A percentile compares a stretch with the other conserved stretches of the same genome.
phyloP scores from a whole-genome alignment of 495 filamentous ascomycete genomes.

The Trichoderma asperelloides region DNA sequence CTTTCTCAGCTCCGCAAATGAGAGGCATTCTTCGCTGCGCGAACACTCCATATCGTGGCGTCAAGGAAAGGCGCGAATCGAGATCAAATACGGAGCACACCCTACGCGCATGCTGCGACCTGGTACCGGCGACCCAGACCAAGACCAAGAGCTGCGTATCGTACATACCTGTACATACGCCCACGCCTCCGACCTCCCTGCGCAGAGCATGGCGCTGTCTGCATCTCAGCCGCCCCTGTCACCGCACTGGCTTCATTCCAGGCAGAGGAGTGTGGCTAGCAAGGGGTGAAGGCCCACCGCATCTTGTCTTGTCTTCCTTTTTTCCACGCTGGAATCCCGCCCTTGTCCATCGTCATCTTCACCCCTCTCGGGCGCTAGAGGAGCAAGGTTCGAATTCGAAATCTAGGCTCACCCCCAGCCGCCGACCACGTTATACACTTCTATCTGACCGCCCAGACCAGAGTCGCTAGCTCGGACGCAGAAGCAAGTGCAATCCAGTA shows the following conservation, averaged over 20 bases:
- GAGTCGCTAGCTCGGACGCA: constrained; percentile 3
- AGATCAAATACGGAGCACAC: constrained; percentile 4
- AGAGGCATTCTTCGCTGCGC: neutral
- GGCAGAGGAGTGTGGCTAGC: neutral
- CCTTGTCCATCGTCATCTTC: neutral
- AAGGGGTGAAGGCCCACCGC: neutral
- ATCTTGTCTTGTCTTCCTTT: neutral
- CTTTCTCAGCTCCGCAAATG: constrained; percentile 3
- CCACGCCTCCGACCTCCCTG: neutral
- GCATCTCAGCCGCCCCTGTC: constrained; percentile 4
- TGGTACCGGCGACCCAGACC: neutral
- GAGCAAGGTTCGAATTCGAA: neutral
- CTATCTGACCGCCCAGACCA: neutral
- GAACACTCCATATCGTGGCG: constrained; percentile 4
- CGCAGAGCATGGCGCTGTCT: neutral
- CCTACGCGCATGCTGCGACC: constrained; percentile 1
- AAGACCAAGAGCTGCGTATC: neutral
- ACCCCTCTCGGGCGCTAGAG: neutral
- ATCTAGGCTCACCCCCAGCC: neutral
- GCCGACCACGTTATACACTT: neutral
- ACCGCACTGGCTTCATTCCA: neutral
- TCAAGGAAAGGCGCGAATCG: constrained; percentile 5
- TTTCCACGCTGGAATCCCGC: neutral
- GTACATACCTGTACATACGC: neutral
- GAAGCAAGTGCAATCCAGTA: constrained; percentile 7